A percentile compares a stretch with the other conserved stretches of the same genome.
Conservation (phyloP, 2,329 filamentous ascomycete species). For the Periglandula ipomoeae region DNA sequence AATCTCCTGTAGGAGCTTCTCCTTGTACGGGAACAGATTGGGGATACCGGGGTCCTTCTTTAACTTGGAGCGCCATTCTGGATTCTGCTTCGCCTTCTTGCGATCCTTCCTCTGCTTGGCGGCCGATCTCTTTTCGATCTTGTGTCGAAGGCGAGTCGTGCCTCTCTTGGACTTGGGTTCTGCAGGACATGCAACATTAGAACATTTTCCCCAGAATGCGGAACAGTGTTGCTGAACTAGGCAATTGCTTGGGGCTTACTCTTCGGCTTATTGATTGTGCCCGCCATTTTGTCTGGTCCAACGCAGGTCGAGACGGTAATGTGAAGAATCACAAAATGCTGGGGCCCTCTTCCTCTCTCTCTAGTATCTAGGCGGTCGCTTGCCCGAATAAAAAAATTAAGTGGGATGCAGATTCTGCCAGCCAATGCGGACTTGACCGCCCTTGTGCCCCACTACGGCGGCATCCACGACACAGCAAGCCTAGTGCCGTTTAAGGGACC, state of each 20-base stretch:
- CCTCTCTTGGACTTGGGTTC: slow-evolving; percentile 93
- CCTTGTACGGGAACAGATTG: slow-evolving; percentile 96
- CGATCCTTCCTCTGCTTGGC: slow-evolving; percentile 85
- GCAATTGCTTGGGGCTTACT: slow-evolving; percentile 28
- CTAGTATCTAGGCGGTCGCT: not conserved
- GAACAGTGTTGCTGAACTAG: too few species aligned
- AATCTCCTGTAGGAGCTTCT: slow-evolving; percentile 87
- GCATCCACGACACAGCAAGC: too few species aligned
- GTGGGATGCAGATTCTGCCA: slow-evolving; percentile 31
- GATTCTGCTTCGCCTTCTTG: slow-evolving; percentile 91
- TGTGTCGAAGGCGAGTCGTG: slow-evolving; percentile 82
- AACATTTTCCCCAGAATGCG: too few species aligned
- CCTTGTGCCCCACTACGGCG: slow-evolving; percentile 6
- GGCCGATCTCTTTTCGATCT: slow-evolving; percentile 86
- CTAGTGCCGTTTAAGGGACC: too few species aligned
- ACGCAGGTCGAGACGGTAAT: not conserved
- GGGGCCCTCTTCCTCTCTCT: not conserved
- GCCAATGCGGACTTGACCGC: slow-evolving; percentile 20
- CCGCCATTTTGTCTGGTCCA: slow-evolving; percentile 33
- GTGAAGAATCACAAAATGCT: not conserved
- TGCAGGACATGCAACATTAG: slow-evolving; percentile 24
- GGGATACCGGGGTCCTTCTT: slow-evolving; percentile 99
- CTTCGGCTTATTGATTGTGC: slow-evolving; percentile 45
- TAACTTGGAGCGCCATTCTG: slow-evolving; percentile 86
- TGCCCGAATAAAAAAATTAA: slow-evolving; percentile 23